phyloP scores from a whole-genome alignment of 2,329 filamentous ascomycete species.

The Claviceps africana region DNA sequence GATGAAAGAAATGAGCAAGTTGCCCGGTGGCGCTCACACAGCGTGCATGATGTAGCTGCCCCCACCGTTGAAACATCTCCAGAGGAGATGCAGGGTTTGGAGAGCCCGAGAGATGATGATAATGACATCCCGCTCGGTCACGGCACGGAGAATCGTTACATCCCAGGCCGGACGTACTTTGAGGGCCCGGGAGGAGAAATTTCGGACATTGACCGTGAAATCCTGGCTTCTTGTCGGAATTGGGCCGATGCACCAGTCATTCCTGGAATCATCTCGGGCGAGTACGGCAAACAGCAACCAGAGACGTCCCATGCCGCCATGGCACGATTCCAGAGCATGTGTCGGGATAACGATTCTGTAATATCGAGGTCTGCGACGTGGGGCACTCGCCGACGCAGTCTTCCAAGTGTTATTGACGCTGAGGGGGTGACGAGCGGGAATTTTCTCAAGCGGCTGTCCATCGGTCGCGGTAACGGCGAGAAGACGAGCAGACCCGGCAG shows the following conservation, averaged over 20 bases:
- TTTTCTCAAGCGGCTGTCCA: constrained; percentile 47
- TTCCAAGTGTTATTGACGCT: constrained; percentile 39
- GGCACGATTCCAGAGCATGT: constrained; percentile 35
- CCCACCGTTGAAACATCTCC: constrained; percentile 14
- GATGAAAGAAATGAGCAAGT: constrained; percentile 36
- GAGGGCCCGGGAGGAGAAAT: constrained; percentile 27
- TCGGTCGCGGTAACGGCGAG: constrained; percentile 29
- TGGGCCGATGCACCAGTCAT: constrained; percentile 37
- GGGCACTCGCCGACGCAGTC: constrained; percentile 52
- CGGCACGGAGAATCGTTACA: constrained; percentile 34
- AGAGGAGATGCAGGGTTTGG: constrained; percentile 12
- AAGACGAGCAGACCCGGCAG: constrained; percentile 32
- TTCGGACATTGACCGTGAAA: constrained; percentile 31
- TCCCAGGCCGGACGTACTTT: constrained; percentile 37
- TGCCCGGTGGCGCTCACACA: constrained; percentile 33
- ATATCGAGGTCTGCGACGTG: constrained; percentile 53
- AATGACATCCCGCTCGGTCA: constrained; percentile 31
- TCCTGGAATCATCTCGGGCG: constrained; percentile 26
- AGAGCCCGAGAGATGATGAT: constrained; percentile 16
- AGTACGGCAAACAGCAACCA: constrained; percentile 27
- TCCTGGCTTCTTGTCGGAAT: constrained; percentile 32
- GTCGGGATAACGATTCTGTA: constrained; percentile 42
- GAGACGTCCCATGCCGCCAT: constrained; percentile 40
- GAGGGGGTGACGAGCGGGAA: constrained; percentile 44
- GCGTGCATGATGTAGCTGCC: constrained; percentile 15